phyloP scores from a whole-genome alignment of 2,329 filamentous ascomycete species.

The Penicillium palitans region DNA sequence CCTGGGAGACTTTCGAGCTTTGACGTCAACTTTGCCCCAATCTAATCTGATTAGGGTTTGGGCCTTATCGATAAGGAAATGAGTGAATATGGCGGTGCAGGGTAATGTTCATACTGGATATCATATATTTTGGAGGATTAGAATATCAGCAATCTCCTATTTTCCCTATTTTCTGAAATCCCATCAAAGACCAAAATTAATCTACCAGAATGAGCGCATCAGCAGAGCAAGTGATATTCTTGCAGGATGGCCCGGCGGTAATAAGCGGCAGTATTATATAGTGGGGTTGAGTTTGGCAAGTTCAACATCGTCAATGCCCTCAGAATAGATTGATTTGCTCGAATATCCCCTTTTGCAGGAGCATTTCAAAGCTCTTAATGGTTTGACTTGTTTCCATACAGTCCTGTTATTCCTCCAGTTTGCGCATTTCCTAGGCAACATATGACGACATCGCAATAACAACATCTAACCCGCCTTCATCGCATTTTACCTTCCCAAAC shows the following conservation, averaged over 20 bases:
- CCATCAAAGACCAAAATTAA: neutral
- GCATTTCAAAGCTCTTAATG: neutral
- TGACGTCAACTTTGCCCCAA: conserved; percentile 2
- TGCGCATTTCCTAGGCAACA: neutral
- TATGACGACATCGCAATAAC: conserved; percentile 4
- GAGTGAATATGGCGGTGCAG: neutral
- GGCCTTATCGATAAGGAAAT: neutral
- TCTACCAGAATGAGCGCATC: no score
- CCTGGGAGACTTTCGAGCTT: neutral
- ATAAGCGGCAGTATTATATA: conserved; percentile 18
- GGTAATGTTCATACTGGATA: neutral
- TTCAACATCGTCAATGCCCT: neutral
- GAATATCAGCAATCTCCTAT: neutral
- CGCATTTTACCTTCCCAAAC: neutral
- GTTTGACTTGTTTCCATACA: neutral
- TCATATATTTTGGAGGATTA: neutral
- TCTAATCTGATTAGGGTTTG: conserved; percentile 6
- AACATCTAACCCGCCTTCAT: neutral
- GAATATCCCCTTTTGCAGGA: neutral
- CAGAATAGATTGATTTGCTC: neutral
- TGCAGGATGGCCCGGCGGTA: conserved; percentile 8
- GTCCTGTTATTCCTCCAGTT: neutral
- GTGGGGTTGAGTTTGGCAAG: conserved; percentile 9
- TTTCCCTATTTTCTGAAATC: no score
- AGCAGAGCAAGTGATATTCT: neutral